Evolutionary conservation across 2,329 filamentous ascomycete genomes (phyloP), one percentile per base, ranked within the genome.

Genomic region (Pestalotiopsis sp.): DNA sequence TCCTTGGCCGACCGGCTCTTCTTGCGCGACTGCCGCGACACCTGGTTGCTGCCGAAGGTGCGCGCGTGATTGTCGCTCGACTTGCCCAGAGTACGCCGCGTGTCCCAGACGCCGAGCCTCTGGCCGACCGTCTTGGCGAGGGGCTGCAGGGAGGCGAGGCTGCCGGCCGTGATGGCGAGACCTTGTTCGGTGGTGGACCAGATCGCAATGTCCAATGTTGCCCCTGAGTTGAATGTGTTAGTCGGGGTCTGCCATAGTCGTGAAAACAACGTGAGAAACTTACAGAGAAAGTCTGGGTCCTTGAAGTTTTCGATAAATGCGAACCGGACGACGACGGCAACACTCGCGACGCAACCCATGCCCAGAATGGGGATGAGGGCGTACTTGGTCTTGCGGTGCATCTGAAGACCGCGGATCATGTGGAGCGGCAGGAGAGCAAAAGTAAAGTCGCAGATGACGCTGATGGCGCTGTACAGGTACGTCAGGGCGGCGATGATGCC

Each of bases 111-210:
- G 20, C 71, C 66, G 27, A 84, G 69, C 67, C 73, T 78, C 64
- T 73, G 75, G 65, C 74, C 67, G 45, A 49, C 49, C 25, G 25
- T 64, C 49, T 68, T 80, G 69, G 81, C 68, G 1, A 87, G 77
- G 0, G 85, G 85, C 0, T 83, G 81, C 5, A 86, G 77, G 0
- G 84, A 85, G 5, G 84, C 82, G 6, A 84, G 79, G 27, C 81
- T 81, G n/a, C 82, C 83, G 7, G 84, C 85, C 6, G 81, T 81
- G 71, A 87, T 82, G 62, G 84, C 83, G 1, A 87, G 78, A 13
- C 82, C 83, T 45, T 82, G 78, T 67, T 87, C 85, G 6, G 82
- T 76, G 0, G 81, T 83, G 1, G 84, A 85, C 83, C 84, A 86
- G 71, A 86, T 83, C 17, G 84, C 83, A 64, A 85, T 82, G 69